A percentile compares a stretch with the other conserved stretches of the same genome.
Conservation (phyloP, 1,284 basidiomycete species). For the Amylostereum areolatum region DNA sequence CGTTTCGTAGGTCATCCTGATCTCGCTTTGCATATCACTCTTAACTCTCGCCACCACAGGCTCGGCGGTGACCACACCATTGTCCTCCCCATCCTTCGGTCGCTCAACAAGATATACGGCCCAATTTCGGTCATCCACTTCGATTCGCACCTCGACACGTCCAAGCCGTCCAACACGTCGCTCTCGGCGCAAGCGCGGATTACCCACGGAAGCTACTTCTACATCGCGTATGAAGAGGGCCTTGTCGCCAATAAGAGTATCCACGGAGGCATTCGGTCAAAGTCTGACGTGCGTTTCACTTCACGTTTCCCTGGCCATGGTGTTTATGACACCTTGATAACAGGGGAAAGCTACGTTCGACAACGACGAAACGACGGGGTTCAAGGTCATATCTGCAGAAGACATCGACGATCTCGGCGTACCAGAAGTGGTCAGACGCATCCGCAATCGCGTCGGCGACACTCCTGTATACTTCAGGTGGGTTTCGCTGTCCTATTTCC, state of each 20-base stretch:
- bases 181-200: constrained; percentile 55
- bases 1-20: constrained; percentile 38
- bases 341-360: constrained; percentile 51
- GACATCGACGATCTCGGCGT: constrained; percentile 72
- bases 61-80: constrained; percentile 80
- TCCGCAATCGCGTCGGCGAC: constrained; percentile 58
- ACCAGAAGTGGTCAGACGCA: constrained; percentile 52
- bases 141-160: constrained; percentile 71
- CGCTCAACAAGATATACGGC: constrained; percentile 67
- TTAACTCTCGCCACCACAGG: constrained; percentile 24
- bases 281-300: constrained; percentile 42
- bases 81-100: constrained; percentile 69
- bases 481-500: constrained; percentile 5
- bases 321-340: no score
- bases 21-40: neutral
- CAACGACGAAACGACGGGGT: constrained; percentile 60
- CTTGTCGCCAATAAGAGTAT: constrained; percentile 67
- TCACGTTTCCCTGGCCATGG: no score
- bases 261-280: constrained; percentile 78
- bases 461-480: constrained; percentile 73
- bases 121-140: constrained; percentile 79
- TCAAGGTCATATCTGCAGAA: constrained; percentile 67
- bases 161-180: constrained; percentile 50
- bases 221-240: constrained; percentile 66
- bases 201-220: constrained; percentile 77